Percentiles rank a stretch among this genome's conserved stretches.
Conservation (phyloP, 352 stramenopile species). For the Globisporangium nagaii region DNA sequence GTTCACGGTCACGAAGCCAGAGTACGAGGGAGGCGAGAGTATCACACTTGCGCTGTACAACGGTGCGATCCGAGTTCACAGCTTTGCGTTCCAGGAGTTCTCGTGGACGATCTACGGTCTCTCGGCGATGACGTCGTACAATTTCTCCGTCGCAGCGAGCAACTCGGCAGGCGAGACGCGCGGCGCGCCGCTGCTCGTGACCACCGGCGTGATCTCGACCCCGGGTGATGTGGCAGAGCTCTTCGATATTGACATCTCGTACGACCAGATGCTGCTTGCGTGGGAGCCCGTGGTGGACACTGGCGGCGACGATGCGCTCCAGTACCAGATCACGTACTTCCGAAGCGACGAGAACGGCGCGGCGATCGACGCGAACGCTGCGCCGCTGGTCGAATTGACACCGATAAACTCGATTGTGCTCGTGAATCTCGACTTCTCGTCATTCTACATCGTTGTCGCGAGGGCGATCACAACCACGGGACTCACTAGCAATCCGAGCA, state of each 20-base stretch:
- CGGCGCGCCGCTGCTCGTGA: conserved; percentile 16
- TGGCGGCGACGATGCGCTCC: conserved; percentile 33
- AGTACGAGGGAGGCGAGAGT: conserved; percentile 37
- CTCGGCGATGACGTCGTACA: conserved; percentile 28
- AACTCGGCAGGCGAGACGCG: conserved; percentile 31
- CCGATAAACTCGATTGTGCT: conserved; percentile 15
- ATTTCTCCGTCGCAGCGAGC: conserved; percentile 25
- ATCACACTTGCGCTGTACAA: conserved; percentile 30
- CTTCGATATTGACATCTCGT: conserved; percentile 17
- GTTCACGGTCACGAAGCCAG: conserved; percentile 12
- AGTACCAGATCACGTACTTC: conserved; percentile 44
- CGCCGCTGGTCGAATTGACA: not conserved
- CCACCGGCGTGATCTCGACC: conserved; percentile 25
- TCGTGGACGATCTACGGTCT: conserved; percentile 28
- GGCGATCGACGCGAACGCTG: not conserved
- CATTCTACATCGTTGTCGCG: conserved; percentile 31
- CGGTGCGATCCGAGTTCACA: conserved; percentile 8
- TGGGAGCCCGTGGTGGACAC: conserved; percentile 37
- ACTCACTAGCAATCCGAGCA: conserved; percentile 20
- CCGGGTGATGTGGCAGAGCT: conserved; percentile 29
- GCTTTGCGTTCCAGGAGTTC: conserved; percentile 15
- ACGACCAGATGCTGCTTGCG: conserved; percentile 26
- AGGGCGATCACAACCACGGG: conserved; percentile 26
- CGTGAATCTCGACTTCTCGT: conserved; percentile 20
- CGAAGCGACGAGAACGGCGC: conserved; percentile 16